Conservation (phyloP, 1,139 yeast genomes). For the Candida albicans region DNA sequence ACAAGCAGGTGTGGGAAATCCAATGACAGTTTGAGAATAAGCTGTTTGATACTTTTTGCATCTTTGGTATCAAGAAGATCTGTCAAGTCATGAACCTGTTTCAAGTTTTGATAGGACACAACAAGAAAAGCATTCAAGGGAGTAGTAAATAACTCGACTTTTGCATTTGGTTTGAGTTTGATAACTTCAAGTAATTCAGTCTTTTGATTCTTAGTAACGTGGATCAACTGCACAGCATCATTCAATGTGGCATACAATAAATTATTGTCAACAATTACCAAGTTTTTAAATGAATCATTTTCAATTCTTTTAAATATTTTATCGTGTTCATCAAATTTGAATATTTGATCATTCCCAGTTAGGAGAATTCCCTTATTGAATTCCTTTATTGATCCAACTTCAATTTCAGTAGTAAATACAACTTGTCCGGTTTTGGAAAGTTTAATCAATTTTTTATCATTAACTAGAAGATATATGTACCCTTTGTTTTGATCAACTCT, state of each 20-base stretch:
- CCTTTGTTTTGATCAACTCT: conserved; percentile 14
- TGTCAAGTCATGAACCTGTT: conserved; percentile 29
- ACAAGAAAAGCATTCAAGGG: conserved; percentile 21
- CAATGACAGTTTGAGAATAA: conserved; percentile 12
- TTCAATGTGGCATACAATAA: conserved; percentile 10
- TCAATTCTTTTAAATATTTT: conserved; percentile 11
- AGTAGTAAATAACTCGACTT: conserved; percentile 13
- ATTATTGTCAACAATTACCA: conserved; percentile 15
- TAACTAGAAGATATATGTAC: conserved; percentile 15
- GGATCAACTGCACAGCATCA: conserved; percentile 10
- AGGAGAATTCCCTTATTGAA: conserved; percentile 22
- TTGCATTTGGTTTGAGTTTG: conserved; percentile 5
- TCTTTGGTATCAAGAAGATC: conserved; percentile 27
- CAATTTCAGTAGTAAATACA: conserved; percentile 5
- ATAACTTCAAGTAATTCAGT: conserved; percentile 9
- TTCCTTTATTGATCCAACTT: conserved; percentile 15
- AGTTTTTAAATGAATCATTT: conserved; percentile 13
- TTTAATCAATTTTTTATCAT: conserved; percentile 13
- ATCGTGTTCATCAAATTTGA: conserved; percentile 12
- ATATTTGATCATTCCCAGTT: conserved; percentile 20
- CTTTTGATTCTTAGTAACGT: conserved; percentile 4
- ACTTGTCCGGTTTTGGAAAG: conserved; percentile 12
- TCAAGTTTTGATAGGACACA: conserved; percentile 7
- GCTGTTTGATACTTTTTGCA: conserved; percentile 16
- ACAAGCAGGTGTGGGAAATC: conserved; percentile 13